phyloP scores from a whole-genome alignment of 129 eudicot species.

The Erigeron canadensis region DNA sequence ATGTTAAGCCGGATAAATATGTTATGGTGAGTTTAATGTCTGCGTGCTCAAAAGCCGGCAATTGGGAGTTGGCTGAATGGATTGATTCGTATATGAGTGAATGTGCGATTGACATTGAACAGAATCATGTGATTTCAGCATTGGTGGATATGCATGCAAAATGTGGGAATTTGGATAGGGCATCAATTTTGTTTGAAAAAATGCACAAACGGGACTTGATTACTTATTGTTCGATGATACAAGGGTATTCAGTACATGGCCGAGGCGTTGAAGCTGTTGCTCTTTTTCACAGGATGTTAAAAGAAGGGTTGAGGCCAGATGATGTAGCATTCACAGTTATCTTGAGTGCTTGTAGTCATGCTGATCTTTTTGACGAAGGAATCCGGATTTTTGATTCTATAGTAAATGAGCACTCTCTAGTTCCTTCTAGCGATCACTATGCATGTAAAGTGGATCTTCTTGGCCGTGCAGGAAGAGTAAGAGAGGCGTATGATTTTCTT shows the following conservation, averaged over 20 bases:
- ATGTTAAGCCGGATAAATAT: constrained; percentile 61
- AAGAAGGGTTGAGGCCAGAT: constrained; percentile 61
- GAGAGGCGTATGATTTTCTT: constrained; percentile 56
- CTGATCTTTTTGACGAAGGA: constrained; percentile 63
- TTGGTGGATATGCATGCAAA: constrained; percentile 72
- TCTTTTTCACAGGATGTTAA: constrained; percentile 56
- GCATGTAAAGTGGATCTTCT: constrained; percentile 70
- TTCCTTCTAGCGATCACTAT: constrained; percentile 58
- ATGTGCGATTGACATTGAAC: constrained; percentile 34
- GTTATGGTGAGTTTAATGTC: constrained; percentile 72
- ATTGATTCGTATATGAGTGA: constrained; percentile 48
- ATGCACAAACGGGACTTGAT: constrained; percentile 58
- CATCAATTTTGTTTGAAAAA: constrained; percentile 39
- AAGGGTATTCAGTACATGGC: constrained; percentile 67
- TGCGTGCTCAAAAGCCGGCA: constrained; percentile 75
- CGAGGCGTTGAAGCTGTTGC: constrained; percentile 46
- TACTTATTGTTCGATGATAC: constrained; percentile 74
- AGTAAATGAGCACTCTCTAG: constrained; percentile 39
- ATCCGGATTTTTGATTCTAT: constrained; percentile 43
- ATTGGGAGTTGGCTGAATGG: constrained; percentile 60
- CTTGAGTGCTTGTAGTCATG: constrained; percentile 58
- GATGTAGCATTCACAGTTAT: constrained; percentile 59
- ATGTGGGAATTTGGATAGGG: constrained; percentile 75
- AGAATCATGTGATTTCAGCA: constrained; percentile 57
- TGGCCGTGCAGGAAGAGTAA: constrained; percentile 57